Percentiles rank a stretch among this genome's conserved stretches.
Evolutionary conservation across 257 asterid species (phyloP).

Genomic region (Petunia axillaris): DNA sequence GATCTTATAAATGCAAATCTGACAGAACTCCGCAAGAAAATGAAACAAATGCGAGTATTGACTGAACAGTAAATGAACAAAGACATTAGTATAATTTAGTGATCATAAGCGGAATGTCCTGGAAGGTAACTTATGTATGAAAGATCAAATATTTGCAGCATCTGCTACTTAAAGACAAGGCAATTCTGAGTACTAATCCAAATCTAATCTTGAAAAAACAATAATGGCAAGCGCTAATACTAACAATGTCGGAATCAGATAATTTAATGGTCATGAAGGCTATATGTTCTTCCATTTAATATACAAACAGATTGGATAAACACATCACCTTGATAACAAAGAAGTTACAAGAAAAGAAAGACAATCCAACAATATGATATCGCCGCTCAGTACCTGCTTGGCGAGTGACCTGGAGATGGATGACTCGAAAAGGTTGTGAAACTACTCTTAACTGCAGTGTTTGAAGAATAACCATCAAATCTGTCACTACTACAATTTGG

Average conservation of each 20-base stretch:
- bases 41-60: background rate
- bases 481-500: conserved; percentile 77
- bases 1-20: background rate
- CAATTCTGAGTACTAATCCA: background rate
- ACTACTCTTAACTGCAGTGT: conserved; percentile 46
- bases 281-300: background rate
- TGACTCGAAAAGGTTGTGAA: conserved; percentile 50
- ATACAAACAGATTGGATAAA: background rate
- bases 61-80: background rate
- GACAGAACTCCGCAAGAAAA: background rate
- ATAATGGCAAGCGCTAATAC: background rate
- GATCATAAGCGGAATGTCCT: background rate
- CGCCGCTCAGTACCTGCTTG: conserved; percentile 57
- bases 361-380: background rate
- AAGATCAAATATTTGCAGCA: background rate
- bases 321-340: background rate
- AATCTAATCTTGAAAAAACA: background rate
- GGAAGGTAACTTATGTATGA: background rate
- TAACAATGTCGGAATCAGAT: background rate
- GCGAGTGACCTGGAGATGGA: conserved; percentile 53
- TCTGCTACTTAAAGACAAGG: background rate
- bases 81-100: background rate
- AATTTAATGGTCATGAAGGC: background rate
- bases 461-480: conserved; percentile 55
- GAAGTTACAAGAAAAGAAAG: background rate